Base-by-base conservation (phyloP, 1,284 basidiomycete genomes). In the Heterobasidion occidentale region DNA sequence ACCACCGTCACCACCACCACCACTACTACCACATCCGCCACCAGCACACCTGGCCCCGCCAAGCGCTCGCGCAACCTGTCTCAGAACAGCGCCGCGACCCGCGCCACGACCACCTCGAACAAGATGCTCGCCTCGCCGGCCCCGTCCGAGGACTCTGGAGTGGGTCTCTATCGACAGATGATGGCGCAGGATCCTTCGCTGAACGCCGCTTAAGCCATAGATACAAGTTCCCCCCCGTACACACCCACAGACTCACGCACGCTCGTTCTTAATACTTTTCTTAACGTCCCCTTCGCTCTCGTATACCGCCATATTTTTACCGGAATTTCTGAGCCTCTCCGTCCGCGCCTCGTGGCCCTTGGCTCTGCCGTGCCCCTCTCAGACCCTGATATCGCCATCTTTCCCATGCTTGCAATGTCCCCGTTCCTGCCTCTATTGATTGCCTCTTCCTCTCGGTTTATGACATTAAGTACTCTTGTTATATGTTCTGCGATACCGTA, bases 101-200 rank as follows among this genome's bases (percentile, higher is more conserved):
- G 71, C 38, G 70, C 63, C 8, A 63, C 63, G 20, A 55, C 61
- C 36, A 61, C 71, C 36, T 68, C 74, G 47, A 71, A 72, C 52
- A 87, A 86, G 68, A 69, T 74, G 36, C 72, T 88, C 36, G 72
- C 79, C 15, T 89, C 87, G 9, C 88, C 88, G 57, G 86, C 85
- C 36, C 87, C 84, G n/a, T 89, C 86, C 45, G 88, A 91, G 67
- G 88, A 91, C 68, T 91, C 89, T 55, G 87, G 86, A 61, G 86
- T 91, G 62, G 88, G 86, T 60, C 69, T 91, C 65, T 89, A 90
- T 73, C 83, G 86, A 58, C 85, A 88, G 70, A 80, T 90, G 67
- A 76, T 90, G 64, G 82, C 80, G 48, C 80, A 88, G 62, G 84
- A 90, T 66, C 84, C 83, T 49, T 80, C 83, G 58, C 72, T 90